A percentile compares a stretch with the other conserved stretches of the same genome.
These are phyloP conservation scores for Fagopyrum esculentum DNA, from an alignment of 148 eudicot species.

Conservation along the genomic window DNA sequence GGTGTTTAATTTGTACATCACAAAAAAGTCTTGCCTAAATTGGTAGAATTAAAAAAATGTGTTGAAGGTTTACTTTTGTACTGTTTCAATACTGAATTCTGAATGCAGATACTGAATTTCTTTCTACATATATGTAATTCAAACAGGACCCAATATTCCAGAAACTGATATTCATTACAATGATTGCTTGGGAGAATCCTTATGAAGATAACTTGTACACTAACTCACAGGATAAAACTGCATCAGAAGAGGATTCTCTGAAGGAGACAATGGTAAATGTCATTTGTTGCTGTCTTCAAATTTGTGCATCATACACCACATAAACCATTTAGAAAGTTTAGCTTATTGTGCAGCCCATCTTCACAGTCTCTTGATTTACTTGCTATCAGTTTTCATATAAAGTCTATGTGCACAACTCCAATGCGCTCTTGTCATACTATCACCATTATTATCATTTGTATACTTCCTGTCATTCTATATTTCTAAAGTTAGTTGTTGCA, in stretches of 20 bases:
- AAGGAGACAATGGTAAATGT: conserved; percentile 23
- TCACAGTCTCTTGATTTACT: neutral
- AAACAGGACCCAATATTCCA: conserved; percentile 75
- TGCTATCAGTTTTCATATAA: neutral
- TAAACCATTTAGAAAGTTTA: neutral
- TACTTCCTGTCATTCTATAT: neutral
- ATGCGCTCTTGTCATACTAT: neutral
- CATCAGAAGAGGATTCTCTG: conserved; percentile 44
- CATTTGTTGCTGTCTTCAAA: neutral
- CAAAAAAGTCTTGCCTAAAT: neutral
- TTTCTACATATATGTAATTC: neutral
- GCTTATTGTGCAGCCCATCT: conserved; percentile 2
- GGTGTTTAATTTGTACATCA: neutral
- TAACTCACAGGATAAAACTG: conserved; percentile 23
- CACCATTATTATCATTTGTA: neutral
- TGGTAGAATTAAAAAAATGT: neutral
- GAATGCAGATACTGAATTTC: neutral
- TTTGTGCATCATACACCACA: neutral
- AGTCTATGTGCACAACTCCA: neutral
- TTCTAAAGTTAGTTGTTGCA: neutral
- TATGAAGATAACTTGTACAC: conserved; percentile 22
- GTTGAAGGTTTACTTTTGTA: neutral
- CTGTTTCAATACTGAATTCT: neutral
- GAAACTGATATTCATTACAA: conserved; percentile 65
- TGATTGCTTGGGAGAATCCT: conserved; percentile 97